Evolutionary conservation across 2,329 filamentous ascomycete genomes (phyloP).

Genomic region (Elsinoe arachidis): DNA sequence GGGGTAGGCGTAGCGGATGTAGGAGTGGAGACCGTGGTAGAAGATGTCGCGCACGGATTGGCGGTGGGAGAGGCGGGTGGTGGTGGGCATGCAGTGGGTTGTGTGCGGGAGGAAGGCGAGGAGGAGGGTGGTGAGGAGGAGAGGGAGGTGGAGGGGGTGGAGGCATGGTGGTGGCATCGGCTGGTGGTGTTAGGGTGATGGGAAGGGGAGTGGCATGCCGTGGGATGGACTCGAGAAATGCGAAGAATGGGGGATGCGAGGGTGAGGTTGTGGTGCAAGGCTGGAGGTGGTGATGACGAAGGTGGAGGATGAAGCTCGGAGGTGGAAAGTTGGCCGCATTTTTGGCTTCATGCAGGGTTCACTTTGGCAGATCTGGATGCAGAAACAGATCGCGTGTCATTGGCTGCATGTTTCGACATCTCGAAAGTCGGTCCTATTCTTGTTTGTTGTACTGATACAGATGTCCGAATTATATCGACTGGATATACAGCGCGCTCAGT

Average conservation of each 20-base stretch:
- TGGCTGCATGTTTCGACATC: neutral
- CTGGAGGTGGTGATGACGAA: neutral
- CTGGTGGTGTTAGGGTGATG: neutral
- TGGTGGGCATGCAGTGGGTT: constrained; percentile 38
- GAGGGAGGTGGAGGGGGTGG: neutral
- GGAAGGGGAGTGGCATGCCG: neutral
- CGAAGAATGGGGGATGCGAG: neutral
- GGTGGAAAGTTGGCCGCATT: constrained; percentile 1
- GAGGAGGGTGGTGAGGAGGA: neutral
- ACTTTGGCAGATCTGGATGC: neutral
- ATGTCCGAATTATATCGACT: constrained; percentile 3
- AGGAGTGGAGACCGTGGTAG: constrained; percentile 93
- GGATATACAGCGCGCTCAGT: constrained; percentile 3
- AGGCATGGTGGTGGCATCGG: constrained; percentile 4
- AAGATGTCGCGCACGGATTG: constrained; percentile 62
- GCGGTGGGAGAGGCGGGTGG: constrained; percentile 32
- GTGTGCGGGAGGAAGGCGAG: constrained; percentile 23
- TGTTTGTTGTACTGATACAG: constrained; percentile 1
- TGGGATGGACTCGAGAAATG: neutral
- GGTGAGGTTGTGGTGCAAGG: neutral
- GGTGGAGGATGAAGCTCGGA: constrained; percentile 1
- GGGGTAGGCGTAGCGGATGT: constrained; percentile 87
- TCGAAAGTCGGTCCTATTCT: neutral
- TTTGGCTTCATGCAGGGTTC: constrained; percentile 3
- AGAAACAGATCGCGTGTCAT: constrained; percentile 8